phyloP scores from a whole-genome alignment of 352 stramenopile species.

The Phytophthora ohioensis region DNA sequence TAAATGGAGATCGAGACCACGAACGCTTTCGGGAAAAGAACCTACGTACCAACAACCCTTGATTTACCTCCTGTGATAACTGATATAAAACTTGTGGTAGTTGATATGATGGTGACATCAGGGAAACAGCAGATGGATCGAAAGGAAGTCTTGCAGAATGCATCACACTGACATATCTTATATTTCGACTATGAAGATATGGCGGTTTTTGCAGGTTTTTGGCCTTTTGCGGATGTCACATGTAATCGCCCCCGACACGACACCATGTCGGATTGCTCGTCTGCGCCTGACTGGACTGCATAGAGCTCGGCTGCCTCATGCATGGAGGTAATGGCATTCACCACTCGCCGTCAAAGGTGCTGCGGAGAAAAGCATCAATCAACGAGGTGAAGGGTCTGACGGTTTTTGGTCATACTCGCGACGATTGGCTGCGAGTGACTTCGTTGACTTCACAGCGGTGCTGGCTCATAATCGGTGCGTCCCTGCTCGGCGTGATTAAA shows the following conservation, averaged over 20 bases:
- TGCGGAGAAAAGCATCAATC: slow-evolving; percentile 10
- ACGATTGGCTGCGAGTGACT: slow-evolving; percentile 6
- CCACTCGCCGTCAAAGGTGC: not conserved
- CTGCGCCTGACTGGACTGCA: slow-evolving; percentile 4
- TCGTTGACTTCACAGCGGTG: not conserved
- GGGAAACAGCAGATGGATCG: not conserved
- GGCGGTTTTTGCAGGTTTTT: not conserved
- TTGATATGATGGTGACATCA: not conserved
- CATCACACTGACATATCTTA: not conserved
- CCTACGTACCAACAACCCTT: slow-evolving; percentile 19
- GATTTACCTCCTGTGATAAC: not conserved
- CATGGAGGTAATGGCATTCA: not conserved
- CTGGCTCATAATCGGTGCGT: slow-evolving; percentile 1
- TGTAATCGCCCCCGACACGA: not conserved
- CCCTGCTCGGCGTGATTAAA: slow-evolving; percentile 5
- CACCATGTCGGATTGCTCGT: not conserved
- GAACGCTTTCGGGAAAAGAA: slow-evolving; percentile 32
- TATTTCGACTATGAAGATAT: not conserved
- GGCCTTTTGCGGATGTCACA: slow-evolving; percentile 12
- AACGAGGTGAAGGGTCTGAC: not conserved
- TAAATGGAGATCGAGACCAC: slow-evolving; percentile 31
- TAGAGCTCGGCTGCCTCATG: slow-evolving; percentile 1
- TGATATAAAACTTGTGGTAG: not conserved
- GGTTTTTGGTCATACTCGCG: not conserved
- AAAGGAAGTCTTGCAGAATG: not conserved